Conservation (phyloP, 345 rosid species). For the Leavenworthia alabamica region DNA sequence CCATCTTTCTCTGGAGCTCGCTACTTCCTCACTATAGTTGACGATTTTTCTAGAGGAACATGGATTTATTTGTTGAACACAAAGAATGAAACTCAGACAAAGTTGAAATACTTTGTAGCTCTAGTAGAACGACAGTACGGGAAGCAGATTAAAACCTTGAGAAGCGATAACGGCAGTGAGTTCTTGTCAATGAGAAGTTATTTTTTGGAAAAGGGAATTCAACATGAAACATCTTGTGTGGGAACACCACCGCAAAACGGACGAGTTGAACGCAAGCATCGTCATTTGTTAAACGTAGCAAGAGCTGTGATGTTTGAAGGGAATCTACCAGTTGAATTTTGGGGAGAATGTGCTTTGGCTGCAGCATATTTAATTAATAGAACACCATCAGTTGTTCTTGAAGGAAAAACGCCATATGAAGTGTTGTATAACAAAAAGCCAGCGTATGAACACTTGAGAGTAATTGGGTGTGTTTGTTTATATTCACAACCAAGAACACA, state of each 20-base stretch:
- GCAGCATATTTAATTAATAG: not conserved
- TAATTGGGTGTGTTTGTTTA: fast-evolving
- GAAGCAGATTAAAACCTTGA: fast-evolving
- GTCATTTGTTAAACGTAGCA: not conserved
- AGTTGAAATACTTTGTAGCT: fast-evolving
- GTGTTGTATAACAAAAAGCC: not conserved
- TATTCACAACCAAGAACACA: not conserved
- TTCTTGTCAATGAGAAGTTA: not conserved
- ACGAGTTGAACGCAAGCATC: not conserved
- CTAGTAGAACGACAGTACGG: not conserved
- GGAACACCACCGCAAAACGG: not conserved
- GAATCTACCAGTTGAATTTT: not conserved
- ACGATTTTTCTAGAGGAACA: not conserved
- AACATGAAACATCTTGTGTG: not conserved
- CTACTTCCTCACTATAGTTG: fast-evolving
- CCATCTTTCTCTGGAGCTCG: fast-evolving
- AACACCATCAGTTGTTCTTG: fast-evolving
- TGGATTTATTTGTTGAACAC: not conserved
- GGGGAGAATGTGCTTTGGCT: not conserved
- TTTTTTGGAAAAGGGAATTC: not conserved
- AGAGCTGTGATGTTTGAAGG: not conserved
- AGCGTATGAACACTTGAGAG: not conserved
- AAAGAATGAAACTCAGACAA: not conserved
- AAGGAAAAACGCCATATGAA: not conserved
- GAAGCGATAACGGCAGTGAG: not conserved